phyloP scores from a whole-genome alignment of 129 eudicot species.

The Lactuca saligna region DNA sequence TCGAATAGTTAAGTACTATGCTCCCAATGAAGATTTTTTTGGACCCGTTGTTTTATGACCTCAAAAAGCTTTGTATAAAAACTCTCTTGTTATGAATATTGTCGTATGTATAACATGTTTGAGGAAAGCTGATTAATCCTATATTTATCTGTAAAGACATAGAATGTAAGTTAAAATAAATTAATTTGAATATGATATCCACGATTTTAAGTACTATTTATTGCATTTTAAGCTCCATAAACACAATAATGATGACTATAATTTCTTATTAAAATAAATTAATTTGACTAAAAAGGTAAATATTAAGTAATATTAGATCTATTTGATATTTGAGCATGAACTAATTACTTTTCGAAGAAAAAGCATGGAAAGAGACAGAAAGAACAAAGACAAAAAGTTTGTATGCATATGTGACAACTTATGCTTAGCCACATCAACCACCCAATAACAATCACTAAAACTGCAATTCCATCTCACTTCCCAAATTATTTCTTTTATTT shows the following conservation, averaged over 20 bases:
- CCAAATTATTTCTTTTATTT: constrained; percentile 16
- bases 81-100: no score
- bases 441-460: constrained; percentile 30
- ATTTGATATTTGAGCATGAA: constrained; percentile 6
- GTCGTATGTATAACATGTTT: no score
- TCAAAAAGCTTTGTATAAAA: no score
- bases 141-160: neutral
- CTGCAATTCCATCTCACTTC: constrained; percentile 44
- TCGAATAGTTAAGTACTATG: no score
- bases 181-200: neutral
- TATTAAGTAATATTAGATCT: neutral
- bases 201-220: neutral
- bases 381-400: constrained; percentile 27
- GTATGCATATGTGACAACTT: constrained; percentile 29
- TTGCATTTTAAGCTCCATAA: neutral
- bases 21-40: no score
- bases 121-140: no score
- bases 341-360: neutral
- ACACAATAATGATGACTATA: neutral
- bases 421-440: constrained; percentile 42
- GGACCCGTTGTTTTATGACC: no score
- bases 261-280: neutral
- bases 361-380: constrained; percentile 18
- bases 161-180: neutral
- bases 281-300: constrained; percentile 7